phyloP scores from a whole-genome alignment of 345 rosid species.

The Arabidopsis suecica region DNA sequence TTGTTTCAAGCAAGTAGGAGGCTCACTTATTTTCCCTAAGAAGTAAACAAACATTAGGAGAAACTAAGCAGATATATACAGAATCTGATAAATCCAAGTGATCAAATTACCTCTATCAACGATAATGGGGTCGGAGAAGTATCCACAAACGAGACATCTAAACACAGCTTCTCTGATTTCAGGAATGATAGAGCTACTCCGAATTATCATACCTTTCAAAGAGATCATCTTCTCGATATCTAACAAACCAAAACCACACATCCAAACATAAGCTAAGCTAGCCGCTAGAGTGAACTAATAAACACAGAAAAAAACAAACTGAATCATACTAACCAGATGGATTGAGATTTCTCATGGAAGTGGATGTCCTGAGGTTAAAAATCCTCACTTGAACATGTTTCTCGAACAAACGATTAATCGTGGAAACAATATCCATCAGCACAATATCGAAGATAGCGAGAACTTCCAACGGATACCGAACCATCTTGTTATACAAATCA shows the following conservation, averaged over 20 bases:
- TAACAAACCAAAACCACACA: slow-evolving; percentile 41
- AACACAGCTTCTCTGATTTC: slow-evolving; percentile 96
- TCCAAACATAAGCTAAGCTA: slow-evolving; percentile 26
- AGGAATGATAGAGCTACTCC: slow-evolving; percentile 94
- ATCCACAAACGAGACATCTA: slow-evolving; percentile 90
- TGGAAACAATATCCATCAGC: slow-evolving; percentile 85
- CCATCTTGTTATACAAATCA: slow-evolving; percentile 88
- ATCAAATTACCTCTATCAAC: slow-evolving; percentile 88
- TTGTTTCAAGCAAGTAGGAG: slow-evolving; percentile 70
- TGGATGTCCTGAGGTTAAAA: slow-evolving; percentile 73
- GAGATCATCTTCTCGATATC: slow-evolving; percentile 99
- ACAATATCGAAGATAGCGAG: slow-evolving; percentile 94
- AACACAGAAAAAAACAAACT: background rate
- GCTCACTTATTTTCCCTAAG: slow-evolving; percentile 83
- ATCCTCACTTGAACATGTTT: slow-evolving; percentile 90
- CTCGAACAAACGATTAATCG: slow-evolving; percentile 75
- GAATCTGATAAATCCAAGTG: background rate
- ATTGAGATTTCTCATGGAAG: slow-evolving; percentile 90
- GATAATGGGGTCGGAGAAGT: slow-evolving; percentile 76
- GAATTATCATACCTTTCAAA: slow-evolving; percentile 89
- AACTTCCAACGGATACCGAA: slow-evolving; percentile 89
- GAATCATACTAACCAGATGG: slow-evolving; percentile 69
- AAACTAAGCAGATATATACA: background rate
- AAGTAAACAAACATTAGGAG: slow-evolving; percentile 15
- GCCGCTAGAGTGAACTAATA: slow-evolving; percentile 10